Conservation (phyloP, 2,329 filamentous ascomycete genomes). For the Hymenoscyphus salicellus region DNA sequence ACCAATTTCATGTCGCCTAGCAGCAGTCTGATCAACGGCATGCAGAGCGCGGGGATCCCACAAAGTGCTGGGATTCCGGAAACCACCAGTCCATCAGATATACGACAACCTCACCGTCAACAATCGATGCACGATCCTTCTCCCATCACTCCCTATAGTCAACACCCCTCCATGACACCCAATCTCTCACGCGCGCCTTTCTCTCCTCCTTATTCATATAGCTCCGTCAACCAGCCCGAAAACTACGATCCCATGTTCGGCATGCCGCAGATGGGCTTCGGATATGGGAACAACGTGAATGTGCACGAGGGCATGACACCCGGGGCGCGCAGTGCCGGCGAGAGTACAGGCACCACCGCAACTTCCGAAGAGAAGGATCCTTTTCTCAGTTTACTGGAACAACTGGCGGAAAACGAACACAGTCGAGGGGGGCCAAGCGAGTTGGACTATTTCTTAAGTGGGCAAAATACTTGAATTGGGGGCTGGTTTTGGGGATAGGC, state of each 20-base stretch:
- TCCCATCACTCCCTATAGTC: constrained; percentile 17
- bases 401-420: constrained; percentile 78
- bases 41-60: background rate
- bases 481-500: background rate
- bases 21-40: constrained; percentile 22
- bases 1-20: constrained; percentile 32
- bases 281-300: constrained; percentile 36
- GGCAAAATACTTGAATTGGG: constrained; percentile 7
- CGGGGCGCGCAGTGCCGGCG: constrained; percentile 48
- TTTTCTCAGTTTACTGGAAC: constrained; percentile 74
- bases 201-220: constrained; percentile 35
- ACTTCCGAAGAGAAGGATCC: constrained; percentile 71
- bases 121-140: constrained; percentile 21
- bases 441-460: constrained; percentile 69
- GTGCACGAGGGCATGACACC: constrained; percentile 39
- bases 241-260: constrained; percentile 61
- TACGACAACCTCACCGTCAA: constrained; percentile 8
- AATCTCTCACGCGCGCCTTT: constrained; percentile 32
- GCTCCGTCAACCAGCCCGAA: constrained; percentile 25
- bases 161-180: constrained; percentile 17
- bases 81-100: constrained; percentile 6
- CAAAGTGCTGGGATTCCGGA: constrained; percentile 7
- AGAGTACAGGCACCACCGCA: constrained; percentile 46
- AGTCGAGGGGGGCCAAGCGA: constrained; percentile 66
- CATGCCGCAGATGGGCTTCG: constrained; percentile 50